These are phyloP conservation scores for Curvularia lunata DNA, from an alignment of 2,329 filamentous ascomycete species.

Conservation along the genomic window DNA sequence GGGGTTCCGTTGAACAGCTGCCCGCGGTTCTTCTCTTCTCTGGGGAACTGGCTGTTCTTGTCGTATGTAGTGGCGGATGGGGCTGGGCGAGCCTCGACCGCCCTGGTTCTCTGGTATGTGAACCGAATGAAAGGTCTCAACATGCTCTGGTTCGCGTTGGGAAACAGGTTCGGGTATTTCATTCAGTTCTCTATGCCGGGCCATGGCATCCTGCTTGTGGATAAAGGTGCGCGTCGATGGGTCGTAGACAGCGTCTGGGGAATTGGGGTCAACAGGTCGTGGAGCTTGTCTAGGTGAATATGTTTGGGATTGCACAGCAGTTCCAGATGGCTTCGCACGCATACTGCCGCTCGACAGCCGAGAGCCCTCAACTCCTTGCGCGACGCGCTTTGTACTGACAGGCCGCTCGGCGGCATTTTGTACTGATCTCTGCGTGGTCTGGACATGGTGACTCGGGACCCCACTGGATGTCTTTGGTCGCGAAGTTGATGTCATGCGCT, in stretches of 20 bases:
- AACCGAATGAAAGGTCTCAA: constrained; percentile 19
- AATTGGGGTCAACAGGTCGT: constrained; percentile 45
- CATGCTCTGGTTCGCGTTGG: constrained; percentile 32
- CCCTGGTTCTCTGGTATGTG: constrained; percentile 15
- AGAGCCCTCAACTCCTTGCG: constrained; percentile 47
- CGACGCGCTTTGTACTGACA: constrained; percentile 51
- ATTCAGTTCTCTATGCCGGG: constrained; percentile 39
- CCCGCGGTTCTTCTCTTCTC: constrained; percentile 16
- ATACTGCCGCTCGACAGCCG: constrained; percentile 60
- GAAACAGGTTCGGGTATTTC: constrained; percentile 31
- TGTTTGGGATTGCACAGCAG: constrained; percentile 49
- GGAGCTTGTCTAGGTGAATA: constrained; percentile 25
- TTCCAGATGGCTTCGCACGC: constrained; percentile 57
- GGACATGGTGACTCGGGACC: constrained; percentile 26
- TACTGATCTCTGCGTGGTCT: constrained; percentile 40
- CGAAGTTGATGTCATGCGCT: constrained; percentile 35
- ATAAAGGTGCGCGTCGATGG: constrained; percentile 48
- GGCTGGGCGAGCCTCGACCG: constrained; percentile 27
- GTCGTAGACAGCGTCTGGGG: constrained; percentile 46
- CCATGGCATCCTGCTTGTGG: constrained; percentile 47
- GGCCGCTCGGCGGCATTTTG: constrained; percentile 48
- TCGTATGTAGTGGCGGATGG: constrained; percentile 22
- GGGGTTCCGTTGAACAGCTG: constrained; percentile 19
- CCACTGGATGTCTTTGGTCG: constrained; percentile 39
- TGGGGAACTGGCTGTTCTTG: constrained; percentile 20